Base-by-base conservation (phyloP, 2,329 filamentous ascomycete species). In the Chaetomiaceae sp. region DNA sequence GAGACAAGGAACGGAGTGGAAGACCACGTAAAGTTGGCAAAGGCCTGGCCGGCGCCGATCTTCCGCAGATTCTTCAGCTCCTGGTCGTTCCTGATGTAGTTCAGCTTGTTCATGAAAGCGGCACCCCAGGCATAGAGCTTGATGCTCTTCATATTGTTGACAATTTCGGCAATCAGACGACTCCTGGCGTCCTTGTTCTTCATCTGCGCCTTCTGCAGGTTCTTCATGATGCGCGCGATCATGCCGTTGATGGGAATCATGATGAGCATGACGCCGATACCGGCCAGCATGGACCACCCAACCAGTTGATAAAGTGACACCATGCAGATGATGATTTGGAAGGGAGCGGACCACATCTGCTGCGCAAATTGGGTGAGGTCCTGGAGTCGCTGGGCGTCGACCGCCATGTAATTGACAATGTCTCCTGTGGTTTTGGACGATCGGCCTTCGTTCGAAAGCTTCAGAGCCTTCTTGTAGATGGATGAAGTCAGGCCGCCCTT, bases 81-180 rank as follows among this genome's bases (percentile, higher is more conserved):
- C 63, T 90, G 82, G 65, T 99, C 94, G 71, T 99, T 99, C 71
- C 94, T 85, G 56, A 99, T 90, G 68, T 89, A 88, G 72, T 94
- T 97, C 54, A 99, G 82, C 72, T 95, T 96, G 71, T 90, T 94
- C 85, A 96, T 96, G 67, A 99, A 99, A 13, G 94, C 92, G 27
- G 86, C 87, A 29, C 91, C 92, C 94, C 94, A 99, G 27, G 94
- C 94, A 68, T 96, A 99, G 18, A 99, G 81, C 74, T 99, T 99
- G 75, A 99, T 94, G 67, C 90, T 95, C 76, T 99, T 99, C 89
- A 99, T 99, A 73, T 97, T 97, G 77, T 95, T 96, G 66, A 99
- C 77, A 61, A 99, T 99, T 71, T 99, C 94, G 6, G 92, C 95
- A 77, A 97, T 96, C 54, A 99, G 74, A 45, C 92, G 84, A 42